phyloP scores from a whole-genome alignment of 2,329 filamentous ascomycete species.

The Botrytis paeoniae region DNA sequence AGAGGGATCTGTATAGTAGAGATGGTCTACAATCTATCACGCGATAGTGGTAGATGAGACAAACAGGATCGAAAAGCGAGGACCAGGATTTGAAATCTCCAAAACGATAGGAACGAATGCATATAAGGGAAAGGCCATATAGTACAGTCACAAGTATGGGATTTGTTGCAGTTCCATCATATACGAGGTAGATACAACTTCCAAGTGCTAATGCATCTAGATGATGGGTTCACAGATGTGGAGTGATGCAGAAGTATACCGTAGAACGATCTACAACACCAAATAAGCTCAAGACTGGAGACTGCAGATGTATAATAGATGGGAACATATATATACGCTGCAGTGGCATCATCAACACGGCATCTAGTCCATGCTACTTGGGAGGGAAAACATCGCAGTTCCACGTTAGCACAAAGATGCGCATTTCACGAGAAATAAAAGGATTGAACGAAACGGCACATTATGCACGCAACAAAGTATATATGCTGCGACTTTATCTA shows the following conservation, averaged over 20 bases:
- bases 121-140: no score
- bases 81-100: neutral
- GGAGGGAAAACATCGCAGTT: no score
- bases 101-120: no score
- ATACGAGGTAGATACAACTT: neutral
- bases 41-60: neutral
- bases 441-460: neutral
- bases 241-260: neutral
- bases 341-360: neutral
- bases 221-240: no score
- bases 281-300: no score
- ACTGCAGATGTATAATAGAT: no score
- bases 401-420: neutral
- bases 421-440: neutral
- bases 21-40: neutral
- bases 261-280: neutral
- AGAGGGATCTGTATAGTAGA: neutral
- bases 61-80: no score
- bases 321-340: neutral
- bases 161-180: neutral
- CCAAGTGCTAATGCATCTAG: no score
- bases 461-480: no score
- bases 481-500: neutral
- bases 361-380: neutral
- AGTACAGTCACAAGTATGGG: neutral